Conservation (phyloP, 176 grass and related monocot species). For the Phragmites australis region DNA sequence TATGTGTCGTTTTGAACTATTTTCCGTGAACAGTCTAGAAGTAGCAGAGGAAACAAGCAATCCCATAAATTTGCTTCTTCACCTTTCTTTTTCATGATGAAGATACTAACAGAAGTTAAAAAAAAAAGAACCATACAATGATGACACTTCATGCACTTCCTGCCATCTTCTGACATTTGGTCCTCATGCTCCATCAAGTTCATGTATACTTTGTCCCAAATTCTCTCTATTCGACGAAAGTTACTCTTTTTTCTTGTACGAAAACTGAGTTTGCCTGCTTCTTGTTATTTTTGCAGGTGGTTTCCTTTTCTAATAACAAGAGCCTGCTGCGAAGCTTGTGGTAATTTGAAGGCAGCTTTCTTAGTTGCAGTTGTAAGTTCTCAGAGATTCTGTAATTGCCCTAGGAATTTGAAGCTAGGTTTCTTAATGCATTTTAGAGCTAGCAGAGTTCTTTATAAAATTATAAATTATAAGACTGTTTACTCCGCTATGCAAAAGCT, state of each 20-base stretch:
- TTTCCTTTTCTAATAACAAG: constrained; percentile 93
- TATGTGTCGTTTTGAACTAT: not conserved
- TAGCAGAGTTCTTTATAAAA: constrained; percentile 2
- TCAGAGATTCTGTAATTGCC: constrained; percentile 22
- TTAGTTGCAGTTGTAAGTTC: constrained; percentile 95
- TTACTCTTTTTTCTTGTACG: not conserved
- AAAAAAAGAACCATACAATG: not conserved
- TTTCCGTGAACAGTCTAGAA: not conserved
- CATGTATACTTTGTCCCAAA: not conserved
- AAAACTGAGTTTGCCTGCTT: constrained; percentile 29
- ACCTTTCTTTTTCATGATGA: not conserved
- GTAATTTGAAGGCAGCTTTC: constrained; percentile 97
- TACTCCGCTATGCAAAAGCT: constrained; percentile 7
- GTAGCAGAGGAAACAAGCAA: not conserved
- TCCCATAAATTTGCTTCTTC: not conserved
- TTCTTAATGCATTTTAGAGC: not conserved
- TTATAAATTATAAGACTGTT: not conserved
- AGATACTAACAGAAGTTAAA: constrained; percentile 5
- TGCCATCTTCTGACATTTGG: not conserved
- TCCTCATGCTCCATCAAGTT: not conserved
- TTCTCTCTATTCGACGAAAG: not conserved
- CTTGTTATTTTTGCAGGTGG: constrained; percentile 65
- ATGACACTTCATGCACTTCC: not conserved
- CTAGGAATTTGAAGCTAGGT: constrained; percentile 14
- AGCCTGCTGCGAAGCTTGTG: constrained; percentile 97